phyloP scores from a whole-genome alignment of 1,284 basidiomycete species.

The Ceratobasidium sp. region DNA sequence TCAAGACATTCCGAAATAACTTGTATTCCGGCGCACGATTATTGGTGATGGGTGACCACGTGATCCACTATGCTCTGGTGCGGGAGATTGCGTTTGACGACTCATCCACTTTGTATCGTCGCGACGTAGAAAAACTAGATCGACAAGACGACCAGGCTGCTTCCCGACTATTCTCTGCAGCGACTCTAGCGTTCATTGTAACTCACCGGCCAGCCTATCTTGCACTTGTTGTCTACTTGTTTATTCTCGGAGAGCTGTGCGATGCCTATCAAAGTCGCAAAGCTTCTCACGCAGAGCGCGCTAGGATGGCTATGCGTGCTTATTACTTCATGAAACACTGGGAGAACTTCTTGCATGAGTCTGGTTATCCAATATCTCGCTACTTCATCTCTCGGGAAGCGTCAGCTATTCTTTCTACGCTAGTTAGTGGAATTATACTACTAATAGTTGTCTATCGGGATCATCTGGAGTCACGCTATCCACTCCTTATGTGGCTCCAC shows the following conservation, averaged over 20 bases:
- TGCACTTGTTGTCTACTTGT: conserved; percentile 56
- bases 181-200: conserved; percentile 51
- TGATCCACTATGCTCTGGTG: conserved; percentile 52
- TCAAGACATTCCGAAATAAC: conserved; percentile 58
- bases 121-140: conserved; percentile 60
- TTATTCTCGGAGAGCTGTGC: conserved; percentile 58
- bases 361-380: conserved; percentile 50
- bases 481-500: conserved; percentile 61
- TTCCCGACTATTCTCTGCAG: conserved; percentile 56
- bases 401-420: conserved; percentile 54
- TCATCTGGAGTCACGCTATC: conserved; percentile 50
- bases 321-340: conserved; percentile 59
- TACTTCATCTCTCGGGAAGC: conserved; percentile 59
- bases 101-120: conserved; percentile 54
- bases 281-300: conserved; percentile 55
- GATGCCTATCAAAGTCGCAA: conserved; percentile 59
- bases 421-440: conserved; percentile 56
- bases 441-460: conserved; percentile 59
- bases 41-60: conserved; percentile 54
- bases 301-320: conserved; percentile 57
- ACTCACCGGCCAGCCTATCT: background rate
- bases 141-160: conserved; percentile 63
- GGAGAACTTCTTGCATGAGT: conserved; percentile 53
- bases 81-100: conserved; percentile 49
- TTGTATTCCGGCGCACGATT: conserved; percentile 54